Evolutionary conservation across 495 filamentous ascomycete genomes (phyloP), one percentile per base, ranked within the genome.

Genomic region (Lepidopterella palustris): DNA sequence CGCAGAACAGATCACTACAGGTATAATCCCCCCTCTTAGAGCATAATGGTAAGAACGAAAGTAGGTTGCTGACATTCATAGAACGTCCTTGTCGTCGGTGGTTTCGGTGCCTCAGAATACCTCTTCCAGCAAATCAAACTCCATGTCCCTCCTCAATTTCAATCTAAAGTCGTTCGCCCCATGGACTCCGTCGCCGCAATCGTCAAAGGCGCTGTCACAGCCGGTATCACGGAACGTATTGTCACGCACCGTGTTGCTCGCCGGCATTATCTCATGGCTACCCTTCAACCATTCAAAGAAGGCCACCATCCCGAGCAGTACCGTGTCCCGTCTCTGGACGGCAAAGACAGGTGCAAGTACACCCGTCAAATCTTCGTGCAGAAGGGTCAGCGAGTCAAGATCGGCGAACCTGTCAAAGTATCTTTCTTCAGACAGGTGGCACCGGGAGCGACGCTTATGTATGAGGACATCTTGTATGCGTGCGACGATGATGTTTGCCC

Each of bases 201-300:
- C 55, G 85, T 88, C 72, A 88, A 88, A 75, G 85, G 85, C 39
- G 85, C 85, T 49, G 85, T 88, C 53, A 88, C 85, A 10, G 85
- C 93, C 40, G 93, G 93, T 77, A 97, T 98, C 67, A 96, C 92
- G 1, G 95, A 98, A 70, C 85, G 92, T 59, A 88, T 98, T 61
- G 84, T 98, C 68, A 98, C 95, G 3, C 91, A 92, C 63, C 93
- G 93, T 80, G 89, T 98, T 57, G 93, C 93, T n/a, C 88, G 93
- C 73, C 85, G 93, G 35, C 93, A 98, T 74, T 98, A 98, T 71
- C 89, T 98, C 58, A 97, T 98, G 93, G 95, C 93, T 42, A 98
- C 93, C 0, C 82, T 98, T 18, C 92, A 97, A 70, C 95, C 95
- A 6, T 98, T 98, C 81, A 97, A 97, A 73, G 92, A 97, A 71